Evolutionary conservation across 306 rosid genomes (phyloP).

Genomic region (Crotalaria pallida): DNA sequence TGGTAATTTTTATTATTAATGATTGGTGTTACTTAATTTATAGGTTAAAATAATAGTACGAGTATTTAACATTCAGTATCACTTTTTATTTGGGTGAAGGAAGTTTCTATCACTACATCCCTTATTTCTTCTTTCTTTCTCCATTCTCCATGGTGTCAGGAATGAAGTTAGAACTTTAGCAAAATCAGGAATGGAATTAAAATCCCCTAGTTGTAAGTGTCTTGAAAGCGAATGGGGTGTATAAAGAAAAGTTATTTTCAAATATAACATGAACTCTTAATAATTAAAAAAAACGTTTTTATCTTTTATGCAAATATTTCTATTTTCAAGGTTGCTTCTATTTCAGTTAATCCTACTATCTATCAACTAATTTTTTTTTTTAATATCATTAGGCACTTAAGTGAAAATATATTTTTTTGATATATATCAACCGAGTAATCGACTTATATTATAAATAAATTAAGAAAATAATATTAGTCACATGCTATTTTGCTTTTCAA

Average conservation of each 20-base stretch:
- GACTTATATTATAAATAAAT: too few species aligned
- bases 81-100: background rate
- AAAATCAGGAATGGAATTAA: background rate
- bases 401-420: too few species aligned
- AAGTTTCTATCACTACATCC: background rate
- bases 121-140: background rate
- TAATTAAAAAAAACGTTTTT: background rate
- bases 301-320: background rate
- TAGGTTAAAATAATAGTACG: too few species aligned
- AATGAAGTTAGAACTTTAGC: background rate
- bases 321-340: background rate
- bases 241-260: background rate
- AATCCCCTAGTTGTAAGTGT: background rate
- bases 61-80: too few species aligned
- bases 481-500: too few species aligned
- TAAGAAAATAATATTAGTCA: too few species aligned
- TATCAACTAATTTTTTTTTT: too few species aligned
- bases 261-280: background rate
- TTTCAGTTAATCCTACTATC: too few species aligned
- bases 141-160: background rate
- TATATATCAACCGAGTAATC: too few species aligned
- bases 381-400: too few species aligned
- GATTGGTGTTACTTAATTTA: too few species aligned
- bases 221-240: background rate
- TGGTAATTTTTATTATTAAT: too few species aligned